These are phyloP conservation scores for Rhizopogon vesiculosus DNA, from an alignment of 768 basidiomycete species.

Conservation along the genomic window DNA sequence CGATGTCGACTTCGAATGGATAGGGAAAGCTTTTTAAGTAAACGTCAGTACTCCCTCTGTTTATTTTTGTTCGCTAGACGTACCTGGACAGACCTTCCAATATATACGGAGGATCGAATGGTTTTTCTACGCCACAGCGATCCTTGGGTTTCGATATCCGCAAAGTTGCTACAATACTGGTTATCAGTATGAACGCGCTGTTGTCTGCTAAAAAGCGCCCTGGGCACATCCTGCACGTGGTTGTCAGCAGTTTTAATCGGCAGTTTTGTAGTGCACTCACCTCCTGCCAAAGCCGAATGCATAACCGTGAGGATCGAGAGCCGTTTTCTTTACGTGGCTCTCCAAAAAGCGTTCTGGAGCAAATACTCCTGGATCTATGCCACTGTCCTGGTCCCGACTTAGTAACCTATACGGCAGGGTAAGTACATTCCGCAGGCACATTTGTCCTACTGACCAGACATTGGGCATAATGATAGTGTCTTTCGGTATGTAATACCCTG, in stretches of 20 bases:
- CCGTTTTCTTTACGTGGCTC: background rate
- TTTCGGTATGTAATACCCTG: constrained; percentile 4
- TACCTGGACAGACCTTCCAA: background rate
- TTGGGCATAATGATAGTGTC: background rate
- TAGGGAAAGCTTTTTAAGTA: constrained; percentile 4
- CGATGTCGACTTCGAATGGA: constrained; percentile 8
- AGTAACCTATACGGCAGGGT: background rate
- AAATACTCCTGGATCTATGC: constrained; percentile 1
- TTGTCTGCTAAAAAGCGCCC: constrained; percentile 2
- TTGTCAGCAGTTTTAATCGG: background rate
- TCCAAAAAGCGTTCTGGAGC: constrained; percentile 3
- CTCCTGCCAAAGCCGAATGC: constrained; percentile 4
- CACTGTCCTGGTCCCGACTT: constrained; percentile 1
- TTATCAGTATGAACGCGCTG: constrained; percentile 1
- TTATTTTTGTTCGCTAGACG: background rate
- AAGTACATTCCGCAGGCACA: background rate
- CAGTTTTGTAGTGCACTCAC: background rate
- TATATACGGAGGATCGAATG: background rate
- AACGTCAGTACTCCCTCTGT: background rate
- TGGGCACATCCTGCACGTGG: background rate
- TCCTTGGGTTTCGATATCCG: background rate
- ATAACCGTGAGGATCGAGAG: constrained; percentile 1
- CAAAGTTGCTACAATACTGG: background rate
- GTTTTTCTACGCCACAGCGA: background rate
- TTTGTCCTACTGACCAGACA: background rate